Base-by-base conservation (phyloP, 805 yeast genomes). In the Candida adriatica region DNA sequence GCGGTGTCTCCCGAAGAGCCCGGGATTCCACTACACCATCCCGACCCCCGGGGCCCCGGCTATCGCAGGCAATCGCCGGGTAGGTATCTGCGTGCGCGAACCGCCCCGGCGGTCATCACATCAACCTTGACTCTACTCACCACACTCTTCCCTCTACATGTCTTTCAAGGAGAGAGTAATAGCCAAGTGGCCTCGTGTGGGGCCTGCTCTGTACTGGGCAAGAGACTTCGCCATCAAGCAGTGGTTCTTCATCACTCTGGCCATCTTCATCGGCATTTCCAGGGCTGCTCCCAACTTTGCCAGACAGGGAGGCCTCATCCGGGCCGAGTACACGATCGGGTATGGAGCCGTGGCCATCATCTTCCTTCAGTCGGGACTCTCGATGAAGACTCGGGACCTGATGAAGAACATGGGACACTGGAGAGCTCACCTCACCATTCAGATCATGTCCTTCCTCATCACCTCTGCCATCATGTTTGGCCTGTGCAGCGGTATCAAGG, bases 321-420 rank as follows among this genome's bases (percentile, higher is more conserved):
- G 69, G 39, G 88, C 79, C 5, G 75, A 86, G 51, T 85, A 83
- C 52, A 62, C 84, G 26, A 82, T 87, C 20, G 80, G 79, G 9
- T 87, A 86, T 51, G 85, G 87, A 21, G 94, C 94, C 0, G 95
- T 86, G 13, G 94, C 94, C 0, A 59, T 83, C 27, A 87, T 87
- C 37, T 86, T 87, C 59, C 60, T 87, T 25, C 75, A 84, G 20
- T 78, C 87, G 29, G 96, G 95, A 0, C 56, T 86, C 17, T 73
- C 85, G 18, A 86, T 86, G 78, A 64, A 75, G 27, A 73, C 92
- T 1, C 65, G 59, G 25, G 73, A 72, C 18, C 60, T 87, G 29
- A 33, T 75, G 51, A 59, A 57, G n/a, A 84, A 83, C 54, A 62
- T 79, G 58, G 59, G 67, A 0, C 72, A 84, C 48, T 84, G 92